Evolutionary conservation across 176 grass and related monocot genomes (phyloP), one percentile per base, ranked within the genome.

Genomic region (Cocos nucifera): DNA sequence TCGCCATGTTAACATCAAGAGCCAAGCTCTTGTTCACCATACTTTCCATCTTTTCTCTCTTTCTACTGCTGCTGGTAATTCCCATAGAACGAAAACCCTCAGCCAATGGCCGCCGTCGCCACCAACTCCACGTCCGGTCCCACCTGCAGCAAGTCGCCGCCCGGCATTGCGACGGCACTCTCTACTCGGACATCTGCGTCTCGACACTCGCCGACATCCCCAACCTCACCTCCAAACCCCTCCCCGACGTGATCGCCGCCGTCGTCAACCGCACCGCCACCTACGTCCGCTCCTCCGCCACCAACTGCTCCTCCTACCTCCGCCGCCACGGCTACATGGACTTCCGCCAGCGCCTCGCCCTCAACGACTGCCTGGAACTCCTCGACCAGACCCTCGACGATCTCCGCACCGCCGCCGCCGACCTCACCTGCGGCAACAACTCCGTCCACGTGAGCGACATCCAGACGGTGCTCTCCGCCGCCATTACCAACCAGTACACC

Each of bases 401-500:
- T 12, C 73, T 95, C 16, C 56, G 15, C 26, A 53, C 73, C 65
- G 84, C 74, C 8, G 17, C 21, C 5, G 19, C 73, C 6, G 63
- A 83, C 63, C 73, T 95, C 5, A 18, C 29, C 3, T 22, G 60
- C 2, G 18, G 63, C 17, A 51, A 64, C 3, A 12, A 25, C 6
- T 51, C 24, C 10, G 3, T 6, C 10, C 30, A 56, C 66, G 50
- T 70, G 69, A 70, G 71, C 44, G 79, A 95, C 78, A 66, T 78
- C 12, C 63, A 73, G 69, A 95, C 90, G 0, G 71, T 86, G 59
- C 77, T 95, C 10, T 95, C 90, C 0, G 90, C 90, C 10, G 77
- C 77, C 72, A 89, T 95, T 28, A 95, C 90, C 4, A 95, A 95
- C 80, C 86, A 95, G 73, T 50, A 79, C 69, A 95, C 90, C 26